These are phyloP conservation scores for Canavalia ensiformis DNA, from an alignment of 306 rosid genomes.

Conservation along the genomic window DNA sequence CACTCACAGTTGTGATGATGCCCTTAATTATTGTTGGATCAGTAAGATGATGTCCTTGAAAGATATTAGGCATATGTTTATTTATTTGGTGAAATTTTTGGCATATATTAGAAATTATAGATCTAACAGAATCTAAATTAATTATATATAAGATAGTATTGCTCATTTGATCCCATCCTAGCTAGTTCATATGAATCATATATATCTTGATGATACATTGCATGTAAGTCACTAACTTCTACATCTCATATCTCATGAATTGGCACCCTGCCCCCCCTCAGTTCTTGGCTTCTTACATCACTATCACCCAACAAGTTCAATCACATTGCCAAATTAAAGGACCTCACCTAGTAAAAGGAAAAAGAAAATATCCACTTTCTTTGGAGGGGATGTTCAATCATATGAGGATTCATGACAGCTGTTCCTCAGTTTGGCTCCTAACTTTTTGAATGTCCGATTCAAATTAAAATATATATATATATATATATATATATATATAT, in stretches of 20 bases:
- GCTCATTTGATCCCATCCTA: background rate
- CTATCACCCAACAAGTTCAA: constrained; percentile 28
- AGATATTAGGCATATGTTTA: too few species aligned
- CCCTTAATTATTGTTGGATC: too few species aligned
- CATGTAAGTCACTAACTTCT: background rate
- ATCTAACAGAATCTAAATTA: background rate
- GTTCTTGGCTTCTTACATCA: constrained; percentile 11
- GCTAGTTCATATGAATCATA: background rate
- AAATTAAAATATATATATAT: too few species aligned
- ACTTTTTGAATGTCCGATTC: background rate
- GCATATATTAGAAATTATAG: background rate
- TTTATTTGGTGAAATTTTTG: too few species aligned
- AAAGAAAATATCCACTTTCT: constrained; percentile 37
- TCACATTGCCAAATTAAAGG: background rate
- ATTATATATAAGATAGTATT: background rate
- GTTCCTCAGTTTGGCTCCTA: background rate
- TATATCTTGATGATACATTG: constrained; percentile 16
- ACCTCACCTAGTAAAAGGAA: background rate
- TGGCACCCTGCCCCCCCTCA: background rate
- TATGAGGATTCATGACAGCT: constrained; percentile 34
- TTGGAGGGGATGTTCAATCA: constrained; percentile 10
- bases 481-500: too few species aligned
- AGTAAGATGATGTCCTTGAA: too few species aligned
- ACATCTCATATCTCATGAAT: background rate
- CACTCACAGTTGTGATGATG: background rate